These are phyloP conservation scores for Fusarium temperatum DNA, from an alignment of 2,329 filamentous ascomycete genomes.

Conservation along the genomic window DNA sequence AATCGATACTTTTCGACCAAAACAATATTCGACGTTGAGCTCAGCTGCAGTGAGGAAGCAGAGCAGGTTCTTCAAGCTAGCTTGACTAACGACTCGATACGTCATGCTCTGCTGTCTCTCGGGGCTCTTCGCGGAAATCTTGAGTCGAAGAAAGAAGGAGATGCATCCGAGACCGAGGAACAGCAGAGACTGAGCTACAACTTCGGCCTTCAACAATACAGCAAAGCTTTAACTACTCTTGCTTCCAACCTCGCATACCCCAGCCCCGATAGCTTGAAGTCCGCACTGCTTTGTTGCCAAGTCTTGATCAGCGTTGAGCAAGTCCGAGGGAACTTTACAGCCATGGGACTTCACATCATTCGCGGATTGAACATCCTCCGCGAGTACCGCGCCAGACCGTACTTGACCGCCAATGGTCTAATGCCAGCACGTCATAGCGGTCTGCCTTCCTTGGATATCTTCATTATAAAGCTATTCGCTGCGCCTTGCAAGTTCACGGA, in stretches of 20 bases:
- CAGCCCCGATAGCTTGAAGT: slow-evolving; percentile 44
- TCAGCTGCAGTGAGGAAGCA: slow-evolving; percentile 52
- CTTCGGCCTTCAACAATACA: slow-evolving; percentile 55
- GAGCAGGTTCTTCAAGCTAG: slow-evolving; percentile 51
- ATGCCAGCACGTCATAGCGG: slow-evolving; percentile 44
- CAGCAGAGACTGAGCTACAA: slow-evolving; percentile 45
- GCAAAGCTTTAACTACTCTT: slow-evolving; percentile 51
- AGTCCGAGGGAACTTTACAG: slow-evolving; percentile 50
- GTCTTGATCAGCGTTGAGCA: slow-evolving; percentile 59
- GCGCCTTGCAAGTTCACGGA: slow-evolving; percentile 54
- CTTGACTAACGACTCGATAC: slow-evolving; percentile 48
- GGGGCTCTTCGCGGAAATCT: slow-evolving; percentile 51
- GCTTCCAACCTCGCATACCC: slow-evolving; percentile 50
- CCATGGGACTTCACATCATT: slow-evolving; percentile 55
- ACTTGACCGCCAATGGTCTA: slow-evolving; percentile 41
- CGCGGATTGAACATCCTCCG: slow-evolving; percentile 55
- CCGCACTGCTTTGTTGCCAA: slow-evolving; percentile 57
- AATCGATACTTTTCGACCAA: slow-evolving; percentile 54
- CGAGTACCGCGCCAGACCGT: slow-evolving; percentile 51
- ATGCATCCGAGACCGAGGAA: slow-evolving; percentile 34
- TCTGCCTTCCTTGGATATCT: slow-evolving; percentile 53
- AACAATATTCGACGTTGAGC: slow-evolving; percentile 50
- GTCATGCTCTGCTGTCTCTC: slow-evolving; percentile 53
- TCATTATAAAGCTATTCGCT: slow-evolving; percentile 54
- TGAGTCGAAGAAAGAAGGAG: slow-evolving; percentile 45